These are phyloP conservation scores for Vitis hybrid DNA, from an alignment of 177 flowering plant species.

Conservation along the genomic window DNA sequence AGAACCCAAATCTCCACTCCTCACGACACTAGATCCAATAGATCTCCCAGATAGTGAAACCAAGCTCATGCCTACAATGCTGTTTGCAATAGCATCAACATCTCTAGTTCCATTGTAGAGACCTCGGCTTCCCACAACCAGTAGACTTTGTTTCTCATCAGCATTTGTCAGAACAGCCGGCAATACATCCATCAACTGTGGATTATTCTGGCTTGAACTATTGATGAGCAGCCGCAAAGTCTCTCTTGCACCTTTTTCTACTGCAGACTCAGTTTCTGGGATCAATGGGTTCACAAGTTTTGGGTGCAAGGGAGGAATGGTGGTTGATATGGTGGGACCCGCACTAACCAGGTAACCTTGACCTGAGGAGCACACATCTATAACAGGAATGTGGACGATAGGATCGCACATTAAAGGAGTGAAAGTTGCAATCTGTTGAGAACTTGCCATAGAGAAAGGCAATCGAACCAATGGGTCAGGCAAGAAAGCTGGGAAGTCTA, in stretches of 20 bases:
- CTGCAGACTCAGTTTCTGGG: conserved; percentile 56
- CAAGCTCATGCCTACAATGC: conserved; percentile 48
- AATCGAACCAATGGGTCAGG: conserved; percentile 62
- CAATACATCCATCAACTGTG: conserved; percentile 44
- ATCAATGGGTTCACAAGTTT: conserved; percentile 50
- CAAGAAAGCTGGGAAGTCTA: conserved; percentile 63
- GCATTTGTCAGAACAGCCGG: conserved; percentile 41
- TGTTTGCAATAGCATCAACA: conserved; percentile 38
- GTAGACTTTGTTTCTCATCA: conserved; percentile 34
- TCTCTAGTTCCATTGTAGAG: conserved; percentile 54
- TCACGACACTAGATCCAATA: conserved; percentile 4
- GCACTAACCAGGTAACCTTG: conserved; percentile 93
- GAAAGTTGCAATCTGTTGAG: conserved; percentile 79
- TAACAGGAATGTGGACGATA: conserved; percentile 87
- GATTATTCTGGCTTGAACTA: conserved; percentile 51
- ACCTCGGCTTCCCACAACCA: conserved; percentile 64
- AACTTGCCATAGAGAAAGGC: conserved; percentile 43
- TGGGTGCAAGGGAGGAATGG: conserved; percentile 61
- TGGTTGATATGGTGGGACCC: conserved; percentile 61
- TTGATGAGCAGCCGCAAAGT: conserved; percentile 75
- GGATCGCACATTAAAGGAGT: conserved; percentile 91
- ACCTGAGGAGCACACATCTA: conserved; percentile 90
- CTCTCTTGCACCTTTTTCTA: conserved; percentile 86
- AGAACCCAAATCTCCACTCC: conserved; percentile 6
- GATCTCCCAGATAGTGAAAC: conserved; percentile 33